Conservation (phyloP, 441 rosid species). For the Rhodomyrtus psidioides region DNA sequence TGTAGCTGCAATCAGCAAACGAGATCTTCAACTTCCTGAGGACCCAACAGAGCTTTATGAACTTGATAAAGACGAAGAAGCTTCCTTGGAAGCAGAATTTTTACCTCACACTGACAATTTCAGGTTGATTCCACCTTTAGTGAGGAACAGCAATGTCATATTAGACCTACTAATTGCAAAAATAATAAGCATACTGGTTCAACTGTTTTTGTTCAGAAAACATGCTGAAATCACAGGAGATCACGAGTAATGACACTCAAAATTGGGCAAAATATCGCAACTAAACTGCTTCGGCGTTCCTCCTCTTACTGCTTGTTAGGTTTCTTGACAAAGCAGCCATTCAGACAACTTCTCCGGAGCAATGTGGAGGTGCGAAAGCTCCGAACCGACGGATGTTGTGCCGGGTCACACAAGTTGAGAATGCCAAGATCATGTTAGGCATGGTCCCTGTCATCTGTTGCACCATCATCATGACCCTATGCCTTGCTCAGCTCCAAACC, state of each 20-base stretch:
- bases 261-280: not conserved
- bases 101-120: constrained; percentile 34
- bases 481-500: not conserved
- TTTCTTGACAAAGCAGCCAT: constrained; percentile 58
- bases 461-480: constrained; percentile 13
- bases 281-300: not conserved
- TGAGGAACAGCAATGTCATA: not conserved
- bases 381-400: constrained; percentile 49
- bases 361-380: not conserved
- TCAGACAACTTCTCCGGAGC: constrained; percentile 2
- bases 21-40: constrained; percentile 38
- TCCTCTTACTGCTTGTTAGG: constrained; percentile 8
- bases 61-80: constrained; percentile 30
- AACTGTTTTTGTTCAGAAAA: not conserved
- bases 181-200: not conserved
- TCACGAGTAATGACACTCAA: not conserved
- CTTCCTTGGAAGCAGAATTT: constrained; percentile 25
- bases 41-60: constrained; percentile 40
- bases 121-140: constrained; percentile 17
- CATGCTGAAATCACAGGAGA: not conserved
- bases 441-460: constrained; percentile 41
- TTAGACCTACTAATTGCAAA: not conserved
- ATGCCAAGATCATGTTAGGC: constrained; percentile 37
- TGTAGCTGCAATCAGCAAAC: constrained; percentile 39
- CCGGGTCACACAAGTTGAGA: constrained; percentile 54